Base-by-base conservation (phyloP, 768 basidiomycete genomes). In the Mycena capillaripes region DNA sequence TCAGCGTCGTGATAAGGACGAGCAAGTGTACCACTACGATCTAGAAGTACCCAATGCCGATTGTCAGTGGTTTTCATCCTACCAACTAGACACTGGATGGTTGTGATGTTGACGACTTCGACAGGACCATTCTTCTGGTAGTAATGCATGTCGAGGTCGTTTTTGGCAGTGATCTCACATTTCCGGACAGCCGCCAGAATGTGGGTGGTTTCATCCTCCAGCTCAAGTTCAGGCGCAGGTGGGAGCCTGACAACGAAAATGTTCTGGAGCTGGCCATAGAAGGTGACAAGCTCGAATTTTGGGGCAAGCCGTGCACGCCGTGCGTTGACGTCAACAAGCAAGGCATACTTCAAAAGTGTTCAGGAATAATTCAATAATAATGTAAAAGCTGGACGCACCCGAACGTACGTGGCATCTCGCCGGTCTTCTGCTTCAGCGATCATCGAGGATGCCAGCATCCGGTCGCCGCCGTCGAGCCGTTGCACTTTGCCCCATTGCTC, bases 261-360 rank as follows among this genome's bases (percentile, higher is more conserved):
- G 30, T 76, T 59, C 50, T 76, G 66, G 0, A 82, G 75, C 42
- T 77, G 76, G 16, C 81, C 81, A 62, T 73, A 81, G 56, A 78
- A 69, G 0, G n/a, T 56, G 4, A 11, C n/a, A 14, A 23, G 59
- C 21, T 29, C 50, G 27, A 40, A 55, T 0, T 29, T 4, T 19
- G 77, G 30, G 65, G 21, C 55, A 32, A 29, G 23, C 0, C 69
- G 66, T 1, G 29, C 67, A 5, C 58, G 30, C 0, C 60, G 57
- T 1, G 72, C 68, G 48, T 79, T 71, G 17, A 42, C 48, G 65
- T 82, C 81, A 21, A 79, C 75, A 21, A 75, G 73, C 7, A 78
- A 30, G 23, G 76, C 74, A 55, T 81, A 82, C 80, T 82, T 30
- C 23, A 10, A 8, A 17, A 12, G 9, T 16, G 17, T 4, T 14